These are phyloP conservation scores for Aphanomyces astaci DNA, from an alignment of 352 stramenopile genomes.

Conservation along the genomic window DNA sequence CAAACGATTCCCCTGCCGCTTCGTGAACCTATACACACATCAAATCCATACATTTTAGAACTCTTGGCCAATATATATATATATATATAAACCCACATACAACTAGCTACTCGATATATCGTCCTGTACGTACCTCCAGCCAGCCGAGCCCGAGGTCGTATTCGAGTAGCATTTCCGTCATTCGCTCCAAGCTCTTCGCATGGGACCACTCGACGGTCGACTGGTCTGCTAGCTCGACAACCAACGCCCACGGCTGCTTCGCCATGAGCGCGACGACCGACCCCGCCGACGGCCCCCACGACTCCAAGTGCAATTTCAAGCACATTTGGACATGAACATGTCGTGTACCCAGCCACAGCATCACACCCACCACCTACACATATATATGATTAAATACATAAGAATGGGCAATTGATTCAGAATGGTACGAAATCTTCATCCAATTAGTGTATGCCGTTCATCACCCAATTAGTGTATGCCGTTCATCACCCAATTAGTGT, in stretches of 20 bases:
- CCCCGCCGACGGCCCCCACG: background rate
- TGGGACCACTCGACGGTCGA: background rate
- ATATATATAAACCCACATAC: too few species aligned
- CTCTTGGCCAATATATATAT: too few species aligned
- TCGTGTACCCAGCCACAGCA: constrained; percentile 5
- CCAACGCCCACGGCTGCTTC: constrained; percentile 13
- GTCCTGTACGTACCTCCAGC: constrained; percentile 10
- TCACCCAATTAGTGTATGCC: too few species aligned
- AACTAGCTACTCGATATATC: background rate
- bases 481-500: too few species aligned
- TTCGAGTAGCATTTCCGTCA: constrained; percentile 1
- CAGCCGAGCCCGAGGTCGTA: background rate
- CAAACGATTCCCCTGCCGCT: background rate
- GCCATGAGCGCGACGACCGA: background rate
- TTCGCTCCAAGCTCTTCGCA: background rate
- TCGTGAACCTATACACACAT: constrained; percentile 4
- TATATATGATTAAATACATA: background rate
- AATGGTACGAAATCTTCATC: too few species aligned
- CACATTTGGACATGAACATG: background rate
- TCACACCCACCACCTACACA: background rate
- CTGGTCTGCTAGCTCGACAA: background rate
- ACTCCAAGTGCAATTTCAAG: background rate
- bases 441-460: too few species aligned
- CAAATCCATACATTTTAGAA: background rate
- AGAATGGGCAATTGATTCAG: too few species aligned